Evolutionary conservation across 2,329 filamentous ascomycete genomes (phyloP), one percentile per base, ranked within the genome.

Genomic region (Erysiphe pulchra): DNA sequence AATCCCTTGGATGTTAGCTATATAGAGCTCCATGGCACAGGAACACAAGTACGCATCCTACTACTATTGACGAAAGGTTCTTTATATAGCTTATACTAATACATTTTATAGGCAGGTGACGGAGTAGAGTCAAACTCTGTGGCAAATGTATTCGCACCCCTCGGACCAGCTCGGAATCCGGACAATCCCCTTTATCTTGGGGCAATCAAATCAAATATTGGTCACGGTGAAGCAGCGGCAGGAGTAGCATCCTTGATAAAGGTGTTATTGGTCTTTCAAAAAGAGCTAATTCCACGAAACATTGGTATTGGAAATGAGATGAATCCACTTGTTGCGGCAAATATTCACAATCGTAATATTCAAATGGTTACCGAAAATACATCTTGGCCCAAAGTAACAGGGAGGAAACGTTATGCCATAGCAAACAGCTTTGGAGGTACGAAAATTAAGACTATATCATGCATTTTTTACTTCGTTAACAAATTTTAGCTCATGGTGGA

Each of bases 1-100:
- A 76, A 86, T 54, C 78, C 82, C 1, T 69, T 75, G 44, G 79
- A 86, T 50, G 70, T 92, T 43, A 75, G 75, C 59, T 92, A 87
- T 55, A 76, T 92, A 9, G 84, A 92, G 61, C 84, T 90, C 76
- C 83, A 92, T 59, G 84, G 81, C 13, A 92, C 84, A 2, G 84
- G 84, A 31, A 92, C 82, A 30, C 45, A 0, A 33, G 43, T 45
- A 45, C n/a, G 39, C 28, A 18, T 8, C 18, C 12, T 18, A n/a
- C n/a, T 16, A 18, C 12, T 39, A 34, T 33, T 12, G 10, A 33
- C 39, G 3, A 42, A 30, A 18, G 17, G 12, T 5, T 17, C 18
- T 33, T 17, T 10, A 44, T 44, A 7, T 9, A 13, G 28, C 18
- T 24, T 24, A 24, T 24, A 24, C 40, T 31, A 30, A 33, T 5